These are phyloP conservation scores for Starmera dryadoides DNA, from an alignment of 805 yeast genomes.

Conservation along the genomic window DNA sequence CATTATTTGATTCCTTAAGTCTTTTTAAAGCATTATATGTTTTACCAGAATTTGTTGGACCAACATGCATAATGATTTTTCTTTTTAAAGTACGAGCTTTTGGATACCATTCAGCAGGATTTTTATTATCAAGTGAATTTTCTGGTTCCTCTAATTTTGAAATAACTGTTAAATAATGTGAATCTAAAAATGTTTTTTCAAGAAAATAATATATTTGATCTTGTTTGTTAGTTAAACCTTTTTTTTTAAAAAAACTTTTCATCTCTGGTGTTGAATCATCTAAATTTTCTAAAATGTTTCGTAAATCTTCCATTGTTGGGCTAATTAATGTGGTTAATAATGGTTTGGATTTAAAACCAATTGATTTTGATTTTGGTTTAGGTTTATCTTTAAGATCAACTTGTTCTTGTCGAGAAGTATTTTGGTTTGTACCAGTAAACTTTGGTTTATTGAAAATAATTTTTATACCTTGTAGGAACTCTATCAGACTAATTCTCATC, in stretches of 20 bases:
- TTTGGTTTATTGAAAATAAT: too few species aligned
- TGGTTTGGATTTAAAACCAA: too few species aligned
- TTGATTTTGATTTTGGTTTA: too few species aligned
- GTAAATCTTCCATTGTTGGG: neutral
- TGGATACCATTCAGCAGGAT: conserved; percentile 80
- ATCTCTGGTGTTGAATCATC: neutral
- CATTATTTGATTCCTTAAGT: conserved; percentile 57
- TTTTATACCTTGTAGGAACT: too few species aligned
- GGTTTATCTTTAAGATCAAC: too few species aligned
- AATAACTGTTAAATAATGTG: neutral
- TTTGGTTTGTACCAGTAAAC: too few species aligned
- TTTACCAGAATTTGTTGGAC: conserved; percentile 96
- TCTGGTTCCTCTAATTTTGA: neutral
- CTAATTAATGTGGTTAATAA: neutral
- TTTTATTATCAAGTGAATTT: conserved; percentile 33
- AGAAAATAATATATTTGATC: neutral
- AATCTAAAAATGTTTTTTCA: conserved; percentile 5
- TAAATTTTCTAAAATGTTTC: neutral
- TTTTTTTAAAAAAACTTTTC: neutral
- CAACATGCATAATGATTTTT: conserved; percentile 85
- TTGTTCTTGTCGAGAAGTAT: too few species aligned
- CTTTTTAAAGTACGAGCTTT: conserved; percentile 74
- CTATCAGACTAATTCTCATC: too few species aligned
- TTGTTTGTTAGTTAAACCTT: neutral
- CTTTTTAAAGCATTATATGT: conserved; percentile 76